Evolutionary conservation across 2,329 filamentous ascomycete species (phyloP).

Genomic region (Fusarium veterinarium): DNA sequence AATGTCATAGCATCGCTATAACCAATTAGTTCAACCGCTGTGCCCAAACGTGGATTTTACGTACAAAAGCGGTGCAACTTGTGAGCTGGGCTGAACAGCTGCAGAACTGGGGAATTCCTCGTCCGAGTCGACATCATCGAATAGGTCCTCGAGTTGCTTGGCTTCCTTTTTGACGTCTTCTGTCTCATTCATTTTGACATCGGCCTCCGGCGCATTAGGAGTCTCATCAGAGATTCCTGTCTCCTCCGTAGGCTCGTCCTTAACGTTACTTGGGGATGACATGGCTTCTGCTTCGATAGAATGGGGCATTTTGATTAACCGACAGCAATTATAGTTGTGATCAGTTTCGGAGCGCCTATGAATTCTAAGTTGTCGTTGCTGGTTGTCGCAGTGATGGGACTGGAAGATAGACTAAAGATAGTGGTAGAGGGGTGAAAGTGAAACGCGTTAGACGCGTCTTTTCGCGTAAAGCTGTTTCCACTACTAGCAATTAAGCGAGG

Average conservation of each 20-base stretch:
- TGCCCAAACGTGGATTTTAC: slow-evolving; percentile 29
- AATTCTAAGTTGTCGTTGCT: slow-evolving; percentile 7
- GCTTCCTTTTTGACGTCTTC: slow-evolving; percentile 56
- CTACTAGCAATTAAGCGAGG: background rate
- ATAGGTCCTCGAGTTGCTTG: slow-evolving; percentile 67
- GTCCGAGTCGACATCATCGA: slow-evolving; percentile 68
- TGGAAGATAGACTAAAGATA: slow-evolving; percentile 16
- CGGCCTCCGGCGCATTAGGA: slow-evolving; percentile 22
- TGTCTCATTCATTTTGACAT: slow-evolving; percentile 41
- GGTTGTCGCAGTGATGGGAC: slow-evolving; percentile 41
- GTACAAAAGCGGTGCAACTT: slow-evolving; percentile 64
- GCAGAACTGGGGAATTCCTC: slow-evolving; percentile 69
- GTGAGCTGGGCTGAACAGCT: slow-evolving; percentile 50
- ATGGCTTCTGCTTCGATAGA: slow-evolving; percentile 37
- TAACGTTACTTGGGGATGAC: slow-evolving; percentile 43
- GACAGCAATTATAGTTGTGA: background rate
- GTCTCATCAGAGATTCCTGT: slow-evolving; percentile 28
- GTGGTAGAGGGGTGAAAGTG: slow-evolving; percentile 26
- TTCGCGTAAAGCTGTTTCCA: slow-evolving; percentile 44
- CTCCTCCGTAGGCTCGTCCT: slow-evolving; percentile 45
- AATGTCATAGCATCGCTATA: slow-evolving; percentile 51
- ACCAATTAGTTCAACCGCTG: slow-evolving; percentile 11
- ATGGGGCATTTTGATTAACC: slow-evolving; percentile 36
- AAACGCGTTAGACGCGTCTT: slow-evolving; percentile 40
- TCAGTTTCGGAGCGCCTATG: background rate